These are phyloP conservation scores for Apophysomyces ossiformis DNA, from an alignment of 371 early-diverging fungal species.

Conservation along the genomic window DNA sequence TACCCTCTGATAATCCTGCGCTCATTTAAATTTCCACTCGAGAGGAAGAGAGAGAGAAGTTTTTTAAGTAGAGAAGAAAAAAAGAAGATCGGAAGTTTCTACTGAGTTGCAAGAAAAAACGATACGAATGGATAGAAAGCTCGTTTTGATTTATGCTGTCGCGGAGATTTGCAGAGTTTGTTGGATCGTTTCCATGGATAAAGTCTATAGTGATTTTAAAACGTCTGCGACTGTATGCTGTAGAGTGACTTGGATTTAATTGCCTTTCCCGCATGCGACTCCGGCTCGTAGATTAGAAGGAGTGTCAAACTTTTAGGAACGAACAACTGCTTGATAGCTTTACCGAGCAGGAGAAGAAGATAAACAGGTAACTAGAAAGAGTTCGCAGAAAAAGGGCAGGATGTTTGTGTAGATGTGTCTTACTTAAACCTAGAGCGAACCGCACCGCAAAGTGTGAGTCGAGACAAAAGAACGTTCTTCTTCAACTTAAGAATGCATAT, in stretches of 20 bases:
- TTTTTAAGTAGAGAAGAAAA: conserved; percentile 18
- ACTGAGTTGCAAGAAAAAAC: conserved; percentile 6
- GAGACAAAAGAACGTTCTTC: no score
- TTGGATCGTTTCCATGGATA: conserved; percentile 7
- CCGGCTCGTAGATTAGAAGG: no score
- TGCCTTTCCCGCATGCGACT: no score
- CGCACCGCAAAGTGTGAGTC: no score
- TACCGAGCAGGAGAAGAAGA: no score
- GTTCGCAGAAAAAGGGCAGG: no score
- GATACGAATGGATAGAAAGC: conserved; percentile 1
- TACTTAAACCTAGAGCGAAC: no score
- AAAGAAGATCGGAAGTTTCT: conserved; percentile 16
- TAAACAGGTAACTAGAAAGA: no score
- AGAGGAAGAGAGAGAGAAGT: conserved; percentile 15
- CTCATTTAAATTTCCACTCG: conserved; percentile 3
- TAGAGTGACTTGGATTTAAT: not conserved
- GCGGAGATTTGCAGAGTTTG: conserved; percentile 9
- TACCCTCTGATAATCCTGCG: conserved; percentile 7
- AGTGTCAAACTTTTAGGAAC: no score
- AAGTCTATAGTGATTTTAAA: not conserved
- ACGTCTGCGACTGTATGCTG: not conserved
- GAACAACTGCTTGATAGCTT: no score
- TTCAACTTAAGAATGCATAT: no score
- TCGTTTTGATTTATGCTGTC: conserved; percentile 4
- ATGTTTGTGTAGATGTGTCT: no score